These are phyloP conservation scores for Nigrospora osmanthi DNA, from an alignment of 2,329 filamentous ascomycete genomes.

Conservation along the genomic window DNA sequence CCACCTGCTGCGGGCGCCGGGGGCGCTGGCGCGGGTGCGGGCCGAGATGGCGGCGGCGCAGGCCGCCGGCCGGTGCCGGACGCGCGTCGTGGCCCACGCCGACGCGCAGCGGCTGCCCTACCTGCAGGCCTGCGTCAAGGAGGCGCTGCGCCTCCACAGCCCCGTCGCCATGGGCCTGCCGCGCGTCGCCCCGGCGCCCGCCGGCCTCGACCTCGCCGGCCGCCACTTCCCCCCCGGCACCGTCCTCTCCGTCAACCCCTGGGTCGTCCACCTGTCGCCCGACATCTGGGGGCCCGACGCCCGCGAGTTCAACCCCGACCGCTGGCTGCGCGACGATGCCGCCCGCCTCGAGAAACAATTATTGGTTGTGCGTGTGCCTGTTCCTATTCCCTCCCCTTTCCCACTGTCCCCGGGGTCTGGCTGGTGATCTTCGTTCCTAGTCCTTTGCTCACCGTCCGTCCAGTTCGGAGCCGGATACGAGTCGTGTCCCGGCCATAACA, in stretches of 20 bases:
- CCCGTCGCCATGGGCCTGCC: constrained; percentile 7
- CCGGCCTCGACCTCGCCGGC: constrained; percentile 5
- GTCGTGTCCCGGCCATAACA: constrained; percentile 8
- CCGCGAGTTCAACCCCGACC: constrained; percentile 6
- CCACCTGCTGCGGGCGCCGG: constrained; percentile 2
- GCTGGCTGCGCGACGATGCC: constrained; percentile 4
- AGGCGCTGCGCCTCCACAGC: constrained; percentile 12
- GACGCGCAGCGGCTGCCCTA: constrained; percentile 12
- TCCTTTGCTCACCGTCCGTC: not conserved
- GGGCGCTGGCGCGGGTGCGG: constrained; percentile 2
- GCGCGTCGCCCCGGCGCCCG: constrained; percentile 3
- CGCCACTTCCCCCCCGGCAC: constrained; percentile 4
- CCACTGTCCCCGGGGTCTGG: too few species aligned
- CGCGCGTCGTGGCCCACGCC: constrained; percentile 4
- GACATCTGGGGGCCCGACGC: constrained; percentile 6
- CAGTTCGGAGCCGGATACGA: constrained; percentile 4
- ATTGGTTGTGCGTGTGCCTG: not conserved
- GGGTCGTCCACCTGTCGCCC: constrained; percentile 4
- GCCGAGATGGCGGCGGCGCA: constrained; percentile 8
- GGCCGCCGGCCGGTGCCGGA: not conserved
- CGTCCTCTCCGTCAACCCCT: constrained; percentile 5
- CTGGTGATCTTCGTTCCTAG: too few species aligned
- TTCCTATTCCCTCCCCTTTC: too few species aligned
- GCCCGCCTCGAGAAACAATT: constrained; percentile 3
- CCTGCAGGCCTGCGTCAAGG: constrained; percentile 16